Conservation (phyloP, 805 yeast genomes). For the Metschnikowia drakensbergensis region DNA sequence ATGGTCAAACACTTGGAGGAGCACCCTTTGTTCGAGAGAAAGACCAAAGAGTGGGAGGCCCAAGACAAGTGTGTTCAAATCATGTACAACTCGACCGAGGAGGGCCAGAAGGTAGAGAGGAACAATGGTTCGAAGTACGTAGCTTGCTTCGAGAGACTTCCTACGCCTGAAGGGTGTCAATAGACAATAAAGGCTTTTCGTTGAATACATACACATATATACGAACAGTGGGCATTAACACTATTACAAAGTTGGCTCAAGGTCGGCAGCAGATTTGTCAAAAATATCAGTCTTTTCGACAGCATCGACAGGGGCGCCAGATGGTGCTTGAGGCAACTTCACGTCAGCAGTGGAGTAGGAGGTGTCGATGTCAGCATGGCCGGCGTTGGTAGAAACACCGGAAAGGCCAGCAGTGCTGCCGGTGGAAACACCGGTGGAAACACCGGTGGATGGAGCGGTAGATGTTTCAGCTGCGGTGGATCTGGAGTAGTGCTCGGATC, state of each 20-base stretch:
- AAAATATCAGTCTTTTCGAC: slow-evolving; percentile 4
- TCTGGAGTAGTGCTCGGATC: slow-evolving; percentile 23
- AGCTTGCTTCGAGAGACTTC: slow-evolving; percentile 79
- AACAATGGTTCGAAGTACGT: slow-evolving; percentile 83
- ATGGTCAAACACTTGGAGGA: slow-evolving; percentile 88
- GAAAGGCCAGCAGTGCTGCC: neutral
- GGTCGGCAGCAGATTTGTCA: slow-evolving; percentile 8
- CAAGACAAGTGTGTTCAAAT: slow-evolving; percentile 77
- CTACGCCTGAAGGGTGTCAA: slow-evolving; percentile 45
- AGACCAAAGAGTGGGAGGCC: slow-evolving; percentile 73
- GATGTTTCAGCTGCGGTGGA: slow-evolving; percentile 6
- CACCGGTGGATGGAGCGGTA: slow-evolving; percentile 21
- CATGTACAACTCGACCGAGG: slow-evolving; percentile 94
- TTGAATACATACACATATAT: neutral
- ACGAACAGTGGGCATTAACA: neutral
- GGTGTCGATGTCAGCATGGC: slow-evolving; percentile 2
- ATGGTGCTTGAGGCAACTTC: slow-evolving; percentile 40
- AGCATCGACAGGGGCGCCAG: slow-evolving; percentile 13
- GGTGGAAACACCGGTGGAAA: slow-evolving; percentile 31
- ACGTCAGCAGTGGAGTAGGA: slow-evolving; percentile 5
- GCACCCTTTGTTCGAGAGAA: slow-evolving; percentile 87
- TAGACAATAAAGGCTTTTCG: slow-evolving; percentile 5
- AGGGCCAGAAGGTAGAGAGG: slow-evolving; percentile 93
- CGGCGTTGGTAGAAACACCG: neutral
- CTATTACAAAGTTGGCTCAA: slow-evolving; percentile 10